Percentiles rank a stretch among this genome's conserved stretches.
These are phyloP conservation scores for Hymenoscyphus fructigenus DNA, from an alignment of 2,329 filamentous ascomycete genomes.

Conservation along the genomic window DNA sequence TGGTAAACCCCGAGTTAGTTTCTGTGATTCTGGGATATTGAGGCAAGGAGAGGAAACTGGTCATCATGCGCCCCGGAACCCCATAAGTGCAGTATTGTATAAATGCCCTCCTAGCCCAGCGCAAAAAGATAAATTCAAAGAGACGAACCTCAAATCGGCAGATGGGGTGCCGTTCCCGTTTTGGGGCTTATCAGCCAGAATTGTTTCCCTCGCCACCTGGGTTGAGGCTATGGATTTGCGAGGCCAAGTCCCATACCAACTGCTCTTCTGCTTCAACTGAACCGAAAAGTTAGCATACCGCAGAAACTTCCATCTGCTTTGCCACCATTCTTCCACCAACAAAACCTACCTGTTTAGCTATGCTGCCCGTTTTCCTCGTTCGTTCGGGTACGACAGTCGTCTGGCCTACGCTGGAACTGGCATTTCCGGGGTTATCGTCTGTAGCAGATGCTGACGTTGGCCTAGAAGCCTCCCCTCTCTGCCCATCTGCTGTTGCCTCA, in stretches of 20 bases:
- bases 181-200: conserved; percentile 48
- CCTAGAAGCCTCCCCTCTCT: not conserved
- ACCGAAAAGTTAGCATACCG: conserved; percentile 10
- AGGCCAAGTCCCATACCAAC: conserved; percentile 64
- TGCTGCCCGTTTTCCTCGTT: not conserved
- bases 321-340: conserved; percentile 17
- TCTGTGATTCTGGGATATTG: not conserved
- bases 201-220: conserved; percentile 60
- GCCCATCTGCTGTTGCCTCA: not conserved
- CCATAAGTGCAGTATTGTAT: not conserved
- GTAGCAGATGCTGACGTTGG: not conserved
- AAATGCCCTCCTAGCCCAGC: not conserved
- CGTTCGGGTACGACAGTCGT: not conserved
- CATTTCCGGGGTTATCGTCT: conserved; percentile 1
- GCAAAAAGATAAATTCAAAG: not conserved
- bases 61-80: not conserved
- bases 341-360: conserved; percentile 6
- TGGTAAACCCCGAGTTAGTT: not conserved
- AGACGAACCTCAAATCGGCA: conserved; percentile 24
- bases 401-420: not conserved
- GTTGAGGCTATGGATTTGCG: conserved; percentile 60
- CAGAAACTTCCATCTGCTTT: conserved; percentile 6
- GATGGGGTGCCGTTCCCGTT: conserved; percentile 25
- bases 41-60: not conserved
- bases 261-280: conserved; percentile 38